A percentile compares a stretch with the other conserved stretches of the same genome.
These are phyloP conservation scores for Agaricus blazei DNA, from an alignment of 768 basidiomycete genomes.

Conservation along the genomic window DNA sequence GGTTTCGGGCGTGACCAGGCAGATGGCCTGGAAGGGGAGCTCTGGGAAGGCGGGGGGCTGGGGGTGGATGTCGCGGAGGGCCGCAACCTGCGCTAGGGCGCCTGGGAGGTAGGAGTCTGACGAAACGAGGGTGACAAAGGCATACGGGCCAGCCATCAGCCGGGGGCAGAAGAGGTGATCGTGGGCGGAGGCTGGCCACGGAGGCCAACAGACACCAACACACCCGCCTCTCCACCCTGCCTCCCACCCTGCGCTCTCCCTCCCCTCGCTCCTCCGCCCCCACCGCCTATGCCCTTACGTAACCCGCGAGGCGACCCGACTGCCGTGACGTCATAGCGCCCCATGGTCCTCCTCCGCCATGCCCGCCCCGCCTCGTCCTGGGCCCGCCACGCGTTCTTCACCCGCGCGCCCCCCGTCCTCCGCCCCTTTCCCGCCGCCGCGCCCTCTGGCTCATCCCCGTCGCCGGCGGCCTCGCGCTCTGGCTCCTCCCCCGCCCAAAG, in stretches of 20 bases:
- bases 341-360: constrained; percentile 1
- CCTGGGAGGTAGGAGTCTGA: constrained; percentile 92
- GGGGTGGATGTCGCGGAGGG: constrained; percentile 77
- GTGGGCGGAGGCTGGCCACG: constrained; percentile 15
- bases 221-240: not conserved
- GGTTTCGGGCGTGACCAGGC: constrained; percentile 91
- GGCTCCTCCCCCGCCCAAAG: constrained; percentile 37
- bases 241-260: too few relatives aligned
- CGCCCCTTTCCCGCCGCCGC: constrained; percentile 23
- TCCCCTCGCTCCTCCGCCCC: too few relatives aligned
- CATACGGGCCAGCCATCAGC: constrained; percentile 62
- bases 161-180: constrained; percentile 19
- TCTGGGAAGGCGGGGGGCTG: constrained; percentile 50
- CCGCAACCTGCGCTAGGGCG: constrained; percentile 79
- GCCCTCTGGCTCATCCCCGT: constrained; percentile 54
- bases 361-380: constrained; percentile 14
- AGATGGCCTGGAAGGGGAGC: constrained; percentile 75
- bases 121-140: constrained; percentile 90
- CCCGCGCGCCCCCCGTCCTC: constrained; percentile 21
- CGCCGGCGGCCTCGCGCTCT: constrained; percentile 49
- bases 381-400: constrained; percentile 28
- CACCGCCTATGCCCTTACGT: too few relatives aligned
- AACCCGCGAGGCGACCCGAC: too few relatives aligned
- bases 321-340: constrained; percentile 6
- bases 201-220: constrained; percentile 27